Evolutionary conservation across 371 early-diverging fungal genomes (phyloP).

Genomic region (Mortierella sp.): DNA sequence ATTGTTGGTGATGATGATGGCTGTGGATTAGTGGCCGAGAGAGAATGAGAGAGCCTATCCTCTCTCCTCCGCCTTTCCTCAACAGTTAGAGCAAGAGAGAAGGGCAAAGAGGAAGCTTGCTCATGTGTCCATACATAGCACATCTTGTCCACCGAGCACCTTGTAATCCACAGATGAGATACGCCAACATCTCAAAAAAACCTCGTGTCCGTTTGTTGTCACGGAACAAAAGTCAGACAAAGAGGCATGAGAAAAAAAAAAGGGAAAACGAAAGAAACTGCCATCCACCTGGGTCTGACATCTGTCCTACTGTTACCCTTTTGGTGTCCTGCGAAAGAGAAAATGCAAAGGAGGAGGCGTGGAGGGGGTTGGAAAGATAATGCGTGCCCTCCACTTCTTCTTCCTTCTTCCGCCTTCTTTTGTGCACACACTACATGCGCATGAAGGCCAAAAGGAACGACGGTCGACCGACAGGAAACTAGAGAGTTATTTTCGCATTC

Average conservation of each 20-base stretch:
- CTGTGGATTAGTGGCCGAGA: slow-evolving; percentile 4
- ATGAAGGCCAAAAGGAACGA: not conserved
- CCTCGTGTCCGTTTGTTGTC: too few relatives aligned
- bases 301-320: too few relatives aligned
- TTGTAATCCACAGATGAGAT: slow-evolving; percentile 45
- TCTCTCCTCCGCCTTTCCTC: not conserved
- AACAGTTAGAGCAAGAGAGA: slow-evolving; percentile 43
- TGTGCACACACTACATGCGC: not conserved
- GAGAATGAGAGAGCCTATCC: not conserved
- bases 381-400: too few relatives aligned
- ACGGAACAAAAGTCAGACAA: too few relatives aligned
- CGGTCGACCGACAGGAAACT: not conserved
- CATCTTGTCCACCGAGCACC: too few relatives aligned
- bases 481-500: not conserved
- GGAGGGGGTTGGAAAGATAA: too few relatives aligned
- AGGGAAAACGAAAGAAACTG: slow-evolving; percentile 15
- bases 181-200: slow-evolving; percentile 22
- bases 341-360: not conserved
- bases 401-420: not conserved
- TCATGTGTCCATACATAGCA: too few relatives aligned
- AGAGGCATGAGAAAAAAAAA: too few relatives aligned
- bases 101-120: not conserved
- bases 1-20: slow-evolving; percentile 46
- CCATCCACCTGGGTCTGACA: slow-evolving; percentile 52
- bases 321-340: too few relatives aligned